phyloP scores from a whole-genome alignment of 257 asterid species.

The Nicotiana tabacum region DNA sequence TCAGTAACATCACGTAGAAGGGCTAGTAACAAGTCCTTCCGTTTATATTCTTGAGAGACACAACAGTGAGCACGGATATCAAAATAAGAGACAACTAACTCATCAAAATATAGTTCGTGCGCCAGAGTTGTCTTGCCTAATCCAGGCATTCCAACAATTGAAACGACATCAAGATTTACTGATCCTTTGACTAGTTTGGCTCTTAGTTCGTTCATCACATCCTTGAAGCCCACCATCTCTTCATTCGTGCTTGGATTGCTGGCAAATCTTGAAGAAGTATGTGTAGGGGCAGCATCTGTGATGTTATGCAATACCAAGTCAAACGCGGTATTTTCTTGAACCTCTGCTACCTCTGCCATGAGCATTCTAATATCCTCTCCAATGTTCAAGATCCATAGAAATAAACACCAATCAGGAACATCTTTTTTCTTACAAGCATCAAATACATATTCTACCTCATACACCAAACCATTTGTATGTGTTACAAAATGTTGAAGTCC shows the following conservation, averaged over 20 bases:
- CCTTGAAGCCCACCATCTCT: constrained; percentile 41
- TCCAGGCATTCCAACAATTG: constrained; percentile 44
- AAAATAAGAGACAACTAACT: constrained; percentile 24
- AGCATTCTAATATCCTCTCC: background rate
- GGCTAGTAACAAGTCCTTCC: constrained; percentile 27
- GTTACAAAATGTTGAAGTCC: background rate
- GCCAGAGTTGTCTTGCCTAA: constrained; percentile 27
- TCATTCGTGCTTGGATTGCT: constrained; percentile 3
- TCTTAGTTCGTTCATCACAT: constrained; percentile 26
- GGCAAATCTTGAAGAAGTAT: background rate
- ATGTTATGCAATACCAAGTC: background rate
- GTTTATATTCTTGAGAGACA: constrained; percentile 34
- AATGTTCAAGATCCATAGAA: background rate
- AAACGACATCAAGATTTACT: constrained; percentile 23
- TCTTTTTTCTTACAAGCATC: background rate
- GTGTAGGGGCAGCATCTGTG: background rate
- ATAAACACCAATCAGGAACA: background rate
- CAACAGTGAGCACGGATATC: constrained; percentile 33
- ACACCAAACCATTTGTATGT: background rate
- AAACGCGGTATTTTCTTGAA: background rate
- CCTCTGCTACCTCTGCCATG: background rate
- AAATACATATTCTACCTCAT: background rate
- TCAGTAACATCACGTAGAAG: constrained; percentile 23
- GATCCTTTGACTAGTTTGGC: constrained; percentile 26
- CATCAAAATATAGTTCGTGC: constrained; percentile 22